These are phyloP conservation scores for Mucor lusitanicus DNA, from an alignment of 371 early-diverging fungal genomes.

Conservation along the genomic window DNA sequence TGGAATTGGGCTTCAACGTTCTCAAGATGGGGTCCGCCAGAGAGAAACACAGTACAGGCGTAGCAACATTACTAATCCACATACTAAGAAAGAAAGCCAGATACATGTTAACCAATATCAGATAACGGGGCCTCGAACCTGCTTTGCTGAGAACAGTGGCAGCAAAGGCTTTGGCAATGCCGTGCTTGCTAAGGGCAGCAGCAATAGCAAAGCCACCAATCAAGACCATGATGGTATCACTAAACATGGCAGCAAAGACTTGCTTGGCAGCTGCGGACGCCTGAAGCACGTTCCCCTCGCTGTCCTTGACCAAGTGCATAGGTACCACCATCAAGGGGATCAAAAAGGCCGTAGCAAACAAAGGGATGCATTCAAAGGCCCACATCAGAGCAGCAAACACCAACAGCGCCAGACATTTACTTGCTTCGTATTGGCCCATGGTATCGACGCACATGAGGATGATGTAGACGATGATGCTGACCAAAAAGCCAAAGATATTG, in stretches of 20 bases:
- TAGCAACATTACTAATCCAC: constrained; percentile 86
- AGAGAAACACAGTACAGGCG: constrained; percentile 84
- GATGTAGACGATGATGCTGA: neutral
- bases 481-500: constrained; percentile 1
- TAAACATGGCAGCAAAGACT: constrained; percentile 94
- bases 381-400: constrained; percentile 69
- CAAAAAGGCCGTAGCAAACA: constrained; percentile 78
- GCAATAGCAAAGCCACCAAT: constrained; percentile 96
- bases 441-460: neutral
- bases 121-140: constrained; percentile 70
- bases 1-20: constrained; percentile 58
- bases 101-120: constrained; percentile 79
- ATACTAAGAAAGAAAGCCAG: constrained; percentile 66
- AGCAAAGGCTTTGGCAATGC: constrained; percentile 78
- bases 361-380: constrained; percentile 78
- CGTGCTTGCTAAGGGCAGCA: constrained; percentile 55
- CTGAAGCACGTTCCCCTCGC: constrained; percentile 47
- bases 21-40: constrained; percentile 77
- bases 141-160: constrained; percentile 69
- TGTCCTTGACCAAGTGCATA: constrained; percentile 65
- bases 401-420: constrained; percentile 62
- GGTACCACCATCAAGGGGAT: constrained; percentile 79
- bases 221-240: constrained; percentile 93
- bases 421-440: neutral
- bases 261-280: constrained; percentile 79